Evolutionary conservation across 352 stramenopile species (phyloP), one percentile per base, ranked within the genome.

Genomic region (Albugo candida): DNA sequence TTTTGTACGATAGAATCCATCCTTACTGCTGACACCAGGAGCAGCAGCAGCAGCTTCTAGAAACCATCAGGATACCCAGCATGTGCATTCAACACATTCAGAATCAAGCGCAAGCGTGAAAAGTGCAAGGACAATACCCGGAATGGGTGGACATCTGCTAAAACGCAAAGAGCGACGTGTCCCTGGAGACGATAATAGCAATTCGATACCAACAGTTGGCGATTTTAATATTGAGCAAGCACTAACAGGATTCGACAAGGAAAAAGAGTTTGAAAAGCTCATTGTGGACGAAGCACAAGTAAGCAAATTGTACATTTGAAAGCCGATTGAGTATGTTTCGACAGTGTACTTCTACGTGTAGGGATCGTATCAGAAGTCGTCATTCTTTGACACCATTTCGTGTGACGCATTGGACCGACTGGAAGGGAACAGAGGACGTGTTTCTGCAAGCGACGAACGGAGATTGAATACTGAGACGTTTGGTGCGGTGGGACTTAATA

Each of bases 381-480:
- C 73, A 19, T 93, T 93, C 63, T 93, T 93, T 45, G 80, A 93
- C 56, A 84, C 81, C 36, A 89, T 93, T 45, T 92, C 78, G 40
- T 93, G 80, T 48, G 80, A 93, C 49, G 76, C 80, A 17, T 55
- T 92, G 37, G 80, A 93, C 47, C 72, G 75, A 13, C 55, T 87
- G 17, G 75, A 87, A 52, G 75, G 75, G 52, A 65, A 82, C 46
- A 61, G 63, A 5, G 60, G 69, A 14, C 67, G 80, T 18, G 70
- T 92, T 49, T 80, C 58, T 14, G 69, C 69, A 13, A 73, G 64
- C 19, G 68, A 86, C 19, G 80, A 93, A 59, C 75, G 80, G 42
- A 83, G 83, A 44, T 65, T 93, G 8, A 93, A 93, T 54, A 85
- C 80, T 13, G 80, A 93, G 57, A 93, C 80, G 0, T 93, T 93